A percentile compares a stretch with the other conserved stretches of the same genome.
These are phyloP conservation scores for Dalechampia spathulata DNA, from an alignment of 441 rosid genomes.

Conservation along the genomic window DNA sequence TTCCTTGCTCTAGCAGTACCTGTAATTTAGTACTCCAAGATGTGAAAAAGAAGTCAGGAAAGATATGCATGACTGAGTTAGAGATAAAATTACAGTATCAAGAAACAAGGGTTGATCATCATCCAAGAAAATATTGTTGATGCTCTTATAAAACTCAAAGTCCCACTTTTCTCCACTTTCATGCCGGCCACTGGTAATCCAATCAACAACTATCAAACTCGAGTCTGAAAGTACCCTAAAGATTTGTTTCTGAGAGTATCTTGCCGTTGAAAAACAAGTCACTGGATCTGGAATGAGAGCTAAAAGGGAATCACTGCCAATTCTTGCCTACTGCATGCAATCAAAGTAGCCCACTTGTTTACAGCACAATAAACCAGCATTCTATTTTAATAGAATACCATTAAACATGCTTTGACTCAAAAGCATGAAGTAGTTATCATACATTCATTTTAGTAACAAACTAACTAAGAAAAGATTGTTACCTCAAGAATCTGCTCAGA, in stretches of 20 bases:
- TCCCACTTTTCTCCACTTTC: slow-evolving; percentile 94
- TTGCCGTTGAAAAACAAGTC: slow-evolving; percentile 86
- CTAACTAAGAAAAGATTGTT: slow-evolving; percentile 2
- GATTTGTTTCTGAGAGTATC: slow-evolving; percentile 80
- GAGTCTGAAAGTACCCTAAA: slow-evolving; percentile 62
- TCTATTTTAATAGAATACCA: too few species aligned
- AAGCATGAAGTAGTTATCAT: not conserved
- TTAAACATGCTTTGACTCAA: not conserved
- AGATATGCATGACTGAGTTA: not conserved
- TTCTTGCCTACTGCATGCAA: slow-evolving; percentile 63
- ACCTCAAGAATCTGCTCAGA: slow-evolving; percentile 67
- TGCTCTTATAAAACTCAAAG: slow-evolving; percentile 74
- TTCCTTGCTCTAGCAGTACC: slow-evolving; percentile 70
- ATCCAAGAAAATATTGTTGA: slow-evolving; percentile 59
- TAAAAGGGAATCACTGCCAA: slow-evolving; percentile 61
- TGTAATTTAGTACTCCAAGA: slow-evolving; percentile 18
- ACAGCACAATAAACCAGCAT: not conserved
- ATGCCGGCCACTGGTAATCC: slow-evolving; percentile 96
- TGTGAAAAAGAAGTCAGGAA: not conserved
- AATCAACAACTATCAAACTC: slow-evolving; percentile 73
- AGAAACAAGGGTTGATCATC: slow-evolving; percentile 66
- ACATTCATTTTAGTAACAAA: not conserved
- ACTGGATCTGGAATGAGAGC: slow-evolving; percentile 89
- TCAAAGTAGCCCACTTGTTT: slow-evolving; percentile 13
- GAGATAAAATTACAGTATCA: slow-evolving; percentile 47